Conservation (phyloP, 805 yeast species). For the Candida nonsorbophila region DNA sequence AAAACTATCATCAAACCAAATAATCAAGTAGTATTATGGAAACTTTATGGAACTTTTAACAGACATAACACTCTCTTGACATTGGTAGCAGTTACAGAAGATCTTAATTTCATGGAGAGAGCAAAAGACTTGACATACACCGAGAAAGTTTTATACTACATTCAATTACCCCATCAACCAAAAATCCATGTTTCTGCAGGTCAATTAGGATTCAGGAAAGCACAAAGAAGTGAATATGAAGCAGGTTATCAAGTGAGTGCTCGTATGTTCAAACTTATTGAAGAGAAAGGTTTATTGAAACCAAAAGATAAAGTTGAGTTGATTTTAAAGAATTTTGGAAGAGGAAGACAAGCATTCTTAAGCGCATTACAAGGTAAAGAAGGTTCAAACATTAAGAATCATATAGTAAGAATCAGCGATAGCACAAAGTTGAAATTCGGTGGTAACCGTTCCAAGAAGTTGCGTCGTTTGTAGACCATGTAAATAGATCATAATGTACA, state of each 20-base stretch:
- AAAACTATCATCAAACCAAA: no score
- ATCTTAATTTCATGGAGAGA: constrained; percentile 50
- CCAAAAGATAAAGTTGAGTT: constrained; percentile 62
- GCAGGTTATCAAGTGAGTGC: constrained; percentile 84
- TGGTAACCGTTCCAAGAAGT: constrained; percentile 82
- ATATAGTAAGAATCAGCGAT: constrained; percentile 69
- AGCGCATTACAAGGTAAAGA: constrained; percentile 86
- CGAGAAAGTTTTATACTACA: constrained; percentile 70
- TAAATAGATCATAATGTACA: constrained; percentile 2
- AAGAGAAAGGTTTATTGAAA: constrained; percentile 51
- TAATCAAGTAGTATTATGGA: constrained; percentile 52
- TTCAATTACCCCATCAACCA: constrained; percentile 75
- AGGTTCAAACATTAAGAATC: constrained; percentile 64
- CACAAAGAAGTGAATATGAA: constrained; percentile 89
- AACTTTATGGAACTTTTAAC: constrained; percentile 70
- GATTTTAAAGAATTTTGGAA: constrained; percentile 76
- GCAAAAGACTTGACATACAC: constrained; percentile 54
- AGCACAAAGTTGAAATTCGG: constrained; percentile 83
- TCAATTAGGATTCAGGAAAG: constrained; percentile 79
- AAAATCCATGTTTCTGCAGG: constrained; percentile 73
- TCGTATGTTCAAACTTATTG: constrained; percentile 65
- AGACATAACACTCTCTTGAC: constrained; percentile 82
- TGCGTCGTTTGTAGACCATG: constrained; percentile 56
- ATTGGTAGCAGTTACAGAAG: constrained; percentile 65
- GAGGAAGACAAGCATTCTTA: constrained; percentile 82